Evolutionary conservation across 1,284 basidiomycete genomes (phyloP), one percentile per base, ranked within the genome.

Genomic region (Microbotryum silenes-acaulis): DNA sequence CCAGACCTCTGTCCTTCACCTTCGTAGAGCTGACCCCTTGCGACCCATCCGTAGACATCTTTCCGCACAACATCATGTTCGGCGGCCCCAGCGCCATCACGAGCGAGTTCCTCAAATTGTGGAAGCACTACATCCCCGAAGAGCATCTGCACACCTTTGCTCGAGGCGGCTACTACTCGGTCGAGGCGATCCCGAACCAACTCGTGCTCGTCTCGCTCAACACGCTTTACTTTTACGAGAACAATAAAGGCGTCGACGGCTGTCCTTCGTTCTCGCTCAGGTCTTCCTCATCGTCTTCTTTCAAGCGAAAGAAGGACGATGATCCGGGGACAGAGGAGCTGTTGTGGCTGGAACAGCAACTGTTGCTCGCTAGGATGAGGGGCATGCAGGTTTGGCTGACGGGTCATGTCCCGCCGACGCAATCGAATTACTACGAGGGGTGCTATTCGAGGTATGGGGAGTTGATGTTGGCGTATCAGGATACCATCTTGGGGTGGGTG

Each of bases 201-300:
- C 73, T 94, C 21, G 88, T 89, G 9, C 89, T 87, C 51, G 85
- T 96, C 73, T 87, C 86, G 68, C 78, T 96, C 63, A 96, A 94
- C 76, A 93, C 91, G 2, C 82, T 96, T 76, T 96, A 91, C 76
- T 93, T 90, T 78, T 96, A 88, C 75, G 86, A 90, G 72, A 85
- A 86, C 42, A 96, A 96, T 77, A 89, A 90, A 78, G 87, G 88
- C 18, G 67, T 73, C 20, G 76, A 77, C 51, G 77, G 77, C 2
- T 78, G 77, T 57, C 59, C 63, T 14, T 55, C 67, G 18, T 51
- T 56, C 31, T 6, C 9, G 54, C 60, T 4, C 59, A 60, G 48
- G 2, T 33, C 12, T 50, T 42, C 16, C 4, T 18, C 37, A 29
- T 18, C 37, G 23, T 47, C 37, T 42, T 47, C 23, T 21, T 18